phyloP scores from a whole-genome alignment of 257 asterid species.

The Coffea canephora region DNA sequence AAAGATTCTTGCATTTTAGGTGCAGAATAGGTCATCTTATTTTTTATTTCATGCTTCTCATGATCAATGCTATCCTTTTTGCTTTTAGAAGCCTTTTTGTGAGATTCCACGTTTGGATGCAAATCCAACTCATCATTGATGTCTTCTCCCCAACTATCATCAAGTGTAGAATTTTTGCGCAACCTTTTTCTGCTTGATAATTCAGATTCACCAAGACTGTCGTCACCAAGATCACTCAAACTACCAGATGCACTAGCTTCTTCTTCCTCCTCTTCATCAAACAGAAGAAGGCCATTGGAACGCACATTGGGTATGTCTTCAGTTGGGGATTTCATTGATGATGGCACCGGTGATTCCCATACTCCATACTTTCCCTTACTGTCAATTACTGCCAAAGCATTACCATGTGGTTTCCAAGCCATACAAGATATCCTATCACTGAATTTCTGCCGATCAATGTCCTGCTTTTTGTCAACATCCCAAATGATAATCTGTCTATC shows the following conservation, averaged over 20 bases:
- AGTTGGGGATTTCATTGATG: conserved; percentile 93
- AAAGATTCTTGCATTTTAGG: conserved; percentile 80
- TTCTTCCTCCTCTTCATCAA: conserved; percentile 65
- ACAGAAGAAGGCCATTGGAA: conserved; percentile 67
- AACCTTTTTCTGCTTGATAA: conserved; percentile 63
- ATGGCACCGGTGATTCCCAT: conserved; percentile 90
- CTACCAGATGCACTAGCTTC: conserved; percentile 69
- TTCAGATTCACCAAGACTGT: conserved; percentile 60
- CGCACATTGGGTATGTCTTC: conserved; percentile 65
- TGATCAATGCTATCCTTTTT: conserved; percentile 36
- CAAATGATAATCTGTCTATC: conserved; percentile 84
- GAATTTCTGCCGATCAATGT: conserved; percentile 88
- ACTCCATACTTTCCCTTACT: conserved; percentile 78
- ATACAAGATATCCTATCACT: conserved; percentile 66
- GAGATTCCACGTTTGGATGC: conserved; percentile 52
- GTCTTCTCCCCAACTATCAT: conserved; percentile 66
- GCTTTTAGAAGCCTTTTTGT: conserved; percentile 48
- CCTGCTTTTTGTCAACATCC: conserved; percentile 92
- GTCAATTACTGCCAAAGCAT: conserved; percentile 88
- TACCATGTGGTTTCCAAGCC: conserved; percentile 95
- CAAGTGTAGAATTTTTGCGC: conserved; percentile 45
- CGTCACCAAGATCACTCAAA: conserved; percentile 77
- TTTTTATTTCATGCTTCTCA: conserved; percentile 42
- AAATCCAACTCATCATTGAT: conserved; percentile 45
- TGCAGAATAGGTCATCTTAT: conserved; percentile 33